Base-by-base conservation (phyloP, 331 rosid genomes). In the Malus hybrid region DNA sequence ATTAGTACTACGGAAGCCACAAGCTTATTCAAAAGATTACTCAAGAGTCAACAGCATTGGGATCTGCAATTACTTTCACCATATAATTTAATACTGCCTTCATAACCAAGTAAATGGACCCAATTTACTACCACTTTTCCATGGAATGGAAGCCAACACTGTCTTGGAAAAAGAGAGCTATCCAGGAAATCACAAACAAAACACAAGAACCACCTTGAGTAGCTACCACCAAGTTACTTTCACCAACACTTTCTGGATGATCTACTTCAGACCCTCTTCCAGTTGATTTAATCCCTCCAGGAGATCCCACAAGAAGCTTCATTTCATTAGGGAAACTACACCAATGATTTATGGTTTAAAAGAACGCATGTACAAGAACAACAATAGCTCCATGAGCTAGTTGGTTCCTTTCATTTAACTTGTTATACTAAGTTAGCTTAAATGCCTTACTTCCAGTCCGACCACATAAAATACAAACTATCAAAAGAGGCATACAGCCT, bases 221-320 rank as follows among this genome's bases (percentile, higher is more conserved):
- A 12, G 66, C 68, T 31, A 64, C 22, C 1, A 7, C 68, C 68
- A 64, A 31, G 68, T 64, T 24, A 24, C 24, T 24, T 24, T 24
- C 24, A 24, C 24, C 24, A 24, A 24, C 24, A 24, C 24, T 24
- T 24, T 24, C 24, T 24, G 24, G 24, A 24, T 24, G 78, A 84
- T 92, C 65, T 90, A 97, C 90, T 84, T 94, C 82, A 94, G 86
- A 74, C 93, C 92, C 73, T 86, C 97, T 76, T 92, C 99, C 74
- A 92, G 88, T 73, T 82, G 90, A 78, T 87, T 94, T 76, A 94
- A 80, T 63, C 97, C 92, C 75, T 94, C 99, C 90, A 92, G 79
- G 78, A 94, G 89, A 82, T 94, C 99, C 97, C 90, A 69, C 14
- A 56, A 80, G 67, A 80, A 67, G 55, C 82, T 34, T 74, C 70